Conservation (phyloP, 192 early-diverging fungal genomes). For the Chytriomyces hyalinus region DNA sequence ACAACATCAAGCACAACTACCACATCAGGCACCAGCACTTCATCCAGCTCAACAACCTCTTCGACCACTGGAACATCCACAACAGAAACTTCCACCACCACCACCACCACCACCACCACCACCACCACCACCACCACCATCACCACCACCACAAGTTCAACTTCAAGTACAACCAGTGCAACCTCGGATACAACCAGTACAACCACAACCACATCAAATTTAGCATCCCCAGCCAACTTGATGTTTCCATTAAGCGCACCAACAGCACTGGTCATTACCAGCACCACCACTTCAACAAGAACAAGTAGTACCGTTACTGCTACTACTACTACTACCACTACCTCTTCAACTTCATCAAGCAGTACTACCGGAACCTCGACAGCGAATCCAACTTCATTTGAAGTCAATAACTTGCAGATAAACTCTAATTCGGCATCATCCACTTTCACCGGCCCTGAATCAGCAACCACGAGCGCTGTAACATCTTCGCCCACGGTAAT, state of each 20-base stretch:
- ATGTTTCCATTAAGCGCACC: not conserved
- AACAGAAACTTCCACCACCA: slow-evolving; percentile 16
- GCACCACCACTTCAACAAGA: not conserved
- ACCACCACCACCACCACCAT: slow-evolving; percentile 32
- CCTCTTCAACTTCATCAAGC: not conserved
- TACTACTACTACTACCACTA: slow-evolving; percentile 1
- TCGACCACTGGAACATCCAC: slow-evolving; percentile 1
- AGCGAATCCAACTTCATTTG: not conserved
- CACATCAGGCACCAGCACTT: not conserved
- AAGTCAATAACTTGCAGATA: not conserved
- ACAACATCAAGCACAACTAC: not conserved
- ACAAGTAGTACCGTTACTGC: not conserved
- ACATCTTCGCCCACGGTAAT: not conserved
- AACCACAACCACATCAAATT: slow-evolving; percentile 1
- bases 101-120: slow-evolving; percentile 28
- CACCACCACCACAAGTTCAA: slow-evolving; percentile 19
- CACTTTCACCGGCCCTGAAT: not conserved
- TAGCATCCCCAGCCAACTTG: not conserved
- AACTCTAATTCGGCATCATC: not conserved
- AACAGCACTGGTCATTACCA: not conserved
- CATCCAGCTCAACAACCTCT: not conserved
- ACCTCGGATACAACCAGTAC: slow-evolving; percentile 4
- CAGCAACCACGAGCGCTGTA: not conserved
- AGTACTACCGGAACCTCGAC: not conserved
- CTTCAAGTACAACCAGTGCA: slow-evolving; percentile 7